Percentiles rank a stretch among this genome's conserved stretches.
Conservation (phyloP, 2,329 filamentous ascomycete genomes). For the Ascocoryne sarcoides region DNA sequence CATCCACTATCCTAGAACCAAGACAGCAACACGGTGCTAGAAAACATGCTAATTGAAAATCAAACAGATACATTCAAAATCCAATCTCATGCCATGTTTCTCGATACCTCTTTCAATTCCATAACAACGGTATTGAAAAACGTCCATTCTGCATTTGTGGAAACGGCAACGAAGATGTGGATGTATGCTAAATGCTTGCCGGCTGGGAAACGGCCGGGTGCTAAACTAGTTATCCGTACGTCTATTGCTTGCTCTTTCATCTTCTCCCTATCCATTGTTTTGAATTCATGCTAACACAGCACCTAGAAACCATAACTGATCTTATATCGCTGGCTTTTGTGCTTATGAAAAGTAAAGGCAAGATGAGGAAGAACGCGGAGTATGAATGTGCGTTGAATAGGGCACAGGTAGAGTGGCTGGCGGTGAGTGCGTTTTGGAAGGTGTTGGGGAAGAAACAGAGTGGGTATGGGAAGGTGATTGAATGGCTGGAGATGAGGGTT, state of each 20-base stretch:
- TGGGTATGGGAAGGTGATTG: constrained; percentile 52
- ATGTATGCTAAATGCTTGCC: constrained; percentile 53
- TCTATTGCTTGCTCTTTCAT: not conserved
- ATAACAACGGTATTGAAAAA: constrained; percentile 61
- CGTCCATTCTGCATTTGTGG: constrained; percentile 63
- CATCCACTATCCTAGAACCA: no score
- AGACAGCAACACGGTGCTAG: no score
- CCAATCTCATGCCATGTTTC: constrained; percentile 76
- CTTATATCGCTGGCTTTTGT: constrained; percentile 19
- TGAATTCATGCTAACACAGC: not conserved
- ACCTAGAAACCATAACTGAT: constrained; percentile 17
- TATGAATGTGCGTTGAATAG: constrained; percentile 20
- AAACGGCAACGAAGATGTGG: constrained; percentile 70
- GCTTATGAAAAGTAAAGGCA: constrained; percentile 21
- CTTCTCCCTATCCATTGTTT: not conserved
- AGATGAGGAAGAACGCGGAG: constrained; percentile 13
- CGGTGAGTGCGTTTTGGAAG: constrained; percentile 2
- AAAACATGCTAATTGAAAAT: no score
- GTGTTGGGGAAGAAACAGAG: constrained; percentile 53
- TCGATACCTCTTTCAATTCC: constrained; percentile 72
- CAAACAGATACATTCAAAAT: constrained; percentile 65
- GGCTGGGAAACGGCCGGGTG: constrained; percentile 43
- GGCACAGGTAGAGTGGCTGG: constrained; percentile 26
- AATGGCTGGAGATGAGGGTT: constrained; percentile 52
- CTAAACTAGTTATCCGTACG: constrained; percentile 44